Base-by-base conservation (phyloP, 2,329 filamentous ascomycete species). In the Sporothrix pseudoabietina region DNA sequence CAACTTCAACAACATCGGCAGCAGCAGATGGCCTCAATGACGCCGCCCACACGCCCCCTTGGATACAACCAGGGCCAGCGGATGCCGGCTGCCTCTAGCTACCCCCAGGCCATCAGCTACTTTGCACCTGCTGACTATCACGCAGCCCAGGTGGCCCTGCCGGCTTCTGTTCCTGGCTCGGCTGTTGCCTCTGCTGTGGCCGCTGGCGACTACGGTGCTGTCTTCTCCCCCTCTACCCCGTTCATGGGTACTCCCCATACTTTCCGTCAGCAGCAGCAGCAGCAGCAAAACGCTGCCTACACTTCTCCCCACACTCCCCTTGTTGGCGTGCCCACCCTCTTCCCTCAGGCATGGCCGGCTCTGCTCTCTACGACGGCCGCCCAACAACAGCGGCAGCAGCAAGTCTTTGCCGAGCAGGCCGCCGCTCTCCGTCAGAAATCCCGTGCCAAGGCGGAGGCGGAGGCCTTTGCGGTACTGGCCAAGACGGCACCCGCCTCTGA, bases 91-190 rank as follows among this genome's bases (percentile, higher is more conserved):
- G 26, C 44, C 1, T 68, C 65, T 2, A 26, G n/a, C 10, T 72
- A 72, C 8, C 71, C 70, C n/a, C 44, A 66, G 47, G 35, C 59
- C 71, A 72, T 72, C 32, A 57, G 57, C 16, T 41, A 30, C 10
- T 65, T 35, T 12, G 12, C 70, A n/a, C 22, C 55, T n/a, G 57
- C 44, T 30, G 32, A 41, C 30, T 52, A 54, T 44, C 26, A 68
- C 26, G 44, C 16, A 26, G 32, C 66, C 30, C 47, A 54, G 66
- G 66, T 69, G 44, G 47, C 66, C 6, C 47, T 69, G 30, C 30
- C 47, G 26, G 22, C 44, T 2, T 68, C 65, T 4, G 16, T 49
- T 26, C 44, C 65, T 35, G 65, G 65, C 47, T 68, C 44, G 26
- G 26, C 65, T 7, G 44, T 19, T 8, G 12, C 44, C 16, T 68